A percentile compares a stretch with the other conserved stretches of the same genome.
Conservation (phyloP, 2,329 filamentous ascomycete species). For the Tolypocladium tundrense region DNA sequence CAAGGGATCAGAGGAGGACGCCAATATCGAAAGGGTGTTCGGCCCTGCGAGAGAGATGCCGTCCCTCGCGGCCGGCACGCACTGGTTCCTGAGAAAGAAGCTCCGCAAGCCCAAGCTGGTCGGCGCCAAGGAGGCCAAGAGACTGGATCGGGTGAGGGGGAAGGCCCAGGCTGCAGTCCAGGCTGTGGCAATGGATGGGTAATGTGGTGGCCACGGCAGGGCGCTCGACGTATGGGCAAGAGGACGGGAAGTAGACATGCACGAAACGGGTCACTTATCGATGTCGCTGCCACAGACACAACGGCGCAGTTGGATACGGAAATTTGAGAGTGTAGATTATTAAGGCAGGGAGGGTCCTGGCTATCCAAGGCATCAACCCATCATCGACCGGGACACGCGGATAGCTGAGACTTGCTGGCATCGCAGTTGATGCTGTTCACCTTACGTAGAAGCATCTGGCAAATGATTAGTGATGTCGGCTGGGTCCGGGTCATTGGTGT, state of each 20-base stretch:
- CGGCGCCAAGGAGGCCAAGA: constrained; percentile 35
- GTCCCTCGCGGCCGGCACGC: constrained; percentile 61
- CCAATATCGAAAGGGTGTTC: constrained; percentile 56
- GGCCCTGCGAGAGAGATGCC: constrained; percentile 51
- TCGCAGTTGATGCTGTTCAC: neutral
- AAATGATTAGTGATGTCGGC: neutral
- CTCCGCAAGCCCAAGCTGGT: constrained; percentile 54
- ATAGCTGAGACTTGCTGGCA: neutral
- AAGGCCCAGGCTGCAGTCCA: constrained; percentile 21
- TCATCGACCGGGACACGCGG: neutral
- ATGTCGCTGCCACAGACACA: neutral
- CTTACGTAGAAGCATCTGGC: neutral
- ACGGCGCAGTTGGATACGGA: neutral
- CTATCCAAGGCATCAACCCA: neutral
- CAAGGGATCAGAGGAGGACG: constrained; percentile 39
- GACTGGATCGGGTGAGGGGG: constrained; percentile 25
- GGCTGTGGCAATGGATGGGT: constrained; percentile 3
- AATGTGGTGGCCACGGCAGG: neutral
- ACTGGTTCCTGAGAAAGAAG: constrained; percentile 70
- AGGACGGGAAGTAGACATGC: neutral
- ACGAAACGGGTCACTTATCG: neutral
- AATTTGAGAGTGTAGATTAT: neutral
- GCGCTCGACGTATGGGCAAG: neutral
- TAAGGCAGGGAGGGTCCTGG: neutral
- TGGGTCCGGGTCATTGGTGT: neutral